These are phyloP conservation scores for Tulasnella sp. DNA, from an alignment of 768 basidiomycete genomes.

Conservation along the genomic window DNA sequence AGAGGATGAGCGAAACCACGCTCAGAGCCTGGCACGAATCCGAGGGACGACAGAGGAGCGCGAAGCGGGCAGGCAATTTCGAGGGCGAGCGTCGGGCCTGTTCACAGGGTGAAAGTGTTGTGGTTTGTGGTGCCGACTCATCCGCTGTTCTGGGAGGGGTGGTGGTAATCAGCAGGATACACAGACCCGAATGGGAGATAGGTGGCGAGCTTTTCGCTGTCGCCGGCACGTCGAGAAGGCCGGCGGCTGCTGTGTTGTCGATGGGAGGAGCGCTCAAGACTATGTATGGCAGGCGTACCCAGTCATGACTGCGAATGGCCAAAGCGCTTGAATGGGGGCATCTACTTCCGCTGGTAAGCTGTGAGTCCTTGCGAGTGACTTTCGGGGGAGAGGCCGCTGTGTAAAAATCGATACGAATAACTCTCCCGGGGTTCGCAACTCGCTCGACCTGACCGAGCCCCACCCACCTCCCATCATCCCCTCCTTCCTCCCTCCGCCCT, in stretches of 20 bases:
- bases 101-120: conserved; percentile 10
- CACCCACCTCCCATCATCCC: not conserved
- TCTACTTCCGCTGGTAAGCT: not conserved
- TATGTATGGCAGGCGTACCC: not conserved
- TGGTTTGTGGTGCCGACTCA: conserved; percentile 1
- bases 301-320: not conserved
- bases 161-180: not conserved
- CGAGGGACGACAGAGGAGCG: not conserved
- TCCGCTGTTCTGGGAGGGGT: not conserved
- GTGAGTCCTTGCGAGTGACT: not conserved
- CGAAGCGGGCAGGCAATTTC: not conserved
- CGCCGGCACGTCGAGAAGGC: not conserved
- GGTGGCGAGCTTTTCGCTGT: not conserved
- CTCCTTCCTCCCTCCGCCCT: not conserved
- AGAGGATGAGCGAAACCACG: not conserved
- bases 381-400: conserved; percentile 2
- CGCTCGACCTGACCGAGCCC: not conserved
- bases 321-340: not conserved
- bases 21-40: not conserved
- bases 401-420: conserved; percentile 15
- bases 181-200: not conserved
- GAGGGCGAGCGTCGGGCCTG: not conserved
- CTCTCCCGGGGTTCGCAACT: conserved; percentile 8
- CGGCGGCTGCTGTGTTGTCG: not conserved
- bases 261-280: not conserved